Evolutionary conservation across 352 stramenopile genomes (phyloP).

Genomic region (Phytophthora sansomeana): DNA sequence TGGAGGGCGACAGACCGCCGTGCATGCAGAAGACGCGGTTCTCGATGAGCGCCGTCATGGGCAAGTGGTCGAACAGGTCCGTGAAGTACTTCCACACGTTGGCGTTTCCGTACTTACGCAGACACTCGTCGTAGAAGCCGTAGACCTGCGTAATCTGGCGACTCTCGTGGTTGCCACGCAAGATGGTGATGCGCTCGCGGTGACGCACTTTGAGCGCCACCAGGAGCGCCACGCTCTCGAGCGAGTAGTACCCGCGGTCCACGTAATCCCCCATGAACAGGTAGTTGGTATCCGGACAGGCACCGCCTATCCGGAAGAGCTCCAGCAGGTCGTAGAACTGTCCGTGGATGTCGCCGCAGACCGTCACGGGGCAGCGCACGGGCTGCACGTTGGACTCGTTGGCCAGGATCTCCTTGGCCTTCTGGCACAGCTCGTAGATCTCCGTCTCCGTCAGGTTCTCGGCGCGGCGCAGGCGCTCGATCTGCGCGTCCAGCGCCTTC

Average conservation of each 20-base stretch:
- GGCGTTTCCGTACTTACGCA: constrained; percentile 96
- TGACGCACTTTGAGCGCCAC: constrained; percentile 89
- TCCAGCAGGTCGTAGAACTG: constrained; percentile 92
- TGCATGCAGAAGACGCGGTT: constrained; percentile 93
- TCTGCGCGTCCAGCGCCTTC: constrained; percentile 89
- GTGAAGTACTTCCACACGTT: constrained; percentile 94
- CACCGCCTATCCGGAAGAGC: constrained; percentile 90
- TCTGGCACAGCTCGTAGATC: constrained; percentile 91
- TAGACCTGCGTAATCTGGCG: constrained; percentile 88
- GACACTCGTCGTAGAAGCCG: constrained; percentile 85
- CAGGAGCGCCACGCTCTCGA: constrained; percentile 86
- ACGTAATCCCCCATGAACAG: constrained; percentile 93
- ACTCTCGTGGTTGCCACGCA: constrained; percentile 85
- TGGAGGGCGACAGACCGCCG: constrained; percentile 87
- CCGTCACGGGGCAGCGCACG: constrained; percentile 86
- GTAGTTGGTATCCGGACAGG: constrained; percentile 91
- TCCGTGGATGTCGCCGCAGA: constrained; percentile 91
- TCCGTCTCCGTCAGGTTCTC: constrained; percentile 92
- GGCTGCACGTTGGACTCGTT: constrained; percentile 89
- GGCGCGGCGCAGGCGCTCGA: constrained; percentile 79
- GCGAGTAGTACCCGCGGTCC: constrained; percentile 89
- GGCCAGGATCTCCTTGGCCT: constrained; percentile 90
- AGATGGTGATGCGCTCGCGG: constrained; percentile 86
- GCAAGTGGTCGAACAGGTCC: constrained; percentile 89
- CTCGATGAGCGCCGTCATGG: constrained; percentile 90